Evolutionary conservation across 2,329 filamentous ascomycete species (phyloP).

Genomic region (Fusarium veterinarium): DNA sequence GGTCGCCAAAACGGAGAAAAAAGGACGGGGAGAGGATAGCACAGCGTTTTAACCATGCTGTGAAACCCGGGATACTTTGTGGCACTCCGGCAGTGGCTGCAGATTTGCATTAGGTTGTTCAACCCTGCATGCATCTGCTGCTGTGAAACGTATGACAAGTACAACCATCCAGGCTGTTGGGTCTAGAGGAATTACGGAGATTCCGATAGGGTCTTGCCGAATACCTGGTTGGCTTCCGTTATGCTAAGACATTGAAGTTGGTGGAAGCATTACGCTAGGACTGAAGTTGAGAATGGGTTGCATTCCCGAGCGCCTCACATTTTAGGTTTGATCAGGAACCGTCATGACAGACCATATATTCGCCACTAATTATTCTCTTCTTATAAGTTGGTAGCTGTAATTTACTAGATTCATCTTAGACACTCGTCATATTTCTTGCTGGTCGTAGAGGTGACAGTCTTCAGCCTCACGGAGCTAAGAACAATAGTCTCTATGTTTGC

Average conservation of each 20-base stretch:
- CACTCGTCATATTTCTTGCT: too few relatives aligned
- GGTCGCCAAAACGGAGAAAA: neutral
- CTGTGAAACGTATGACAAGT: neutral
- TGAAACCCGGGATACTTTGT: neutral
- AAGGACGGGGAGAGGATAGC: neutral
- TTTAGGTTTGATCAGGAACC: too few relatives aligned
- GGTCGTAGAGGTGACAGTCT: too few relatives aligned
- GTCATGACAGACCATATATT: accelerated
- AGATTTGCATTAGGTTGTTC: neutral
- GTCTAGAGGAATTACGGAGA: neutral
- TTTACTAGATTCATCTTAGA: too few relatives aligned
- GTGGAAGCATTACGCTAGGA: neutral
- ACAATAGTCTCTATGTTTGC: neutral
- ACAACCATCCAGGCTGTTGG: neutral
- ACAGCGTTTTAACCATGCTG: neutral
- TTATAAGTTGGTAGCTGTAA: too few relatives aligned
- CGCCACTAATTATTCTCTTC: neutral
- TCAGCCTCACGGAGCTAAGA: neutral
- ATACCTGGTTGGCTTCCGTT: neutral
- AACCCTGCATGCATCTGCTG: neutral
- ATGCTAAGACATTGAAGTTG: neutral
- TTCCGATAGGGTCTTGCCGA: too few relatives aligned
- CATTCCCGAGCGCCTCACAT: neutral
- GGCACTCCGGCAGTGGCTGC: constrained; percentile 7
- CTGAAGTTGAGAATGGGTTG: neutral